Percentiles rank a stretch among this genome's conserved stretches.
Conservation (phyloP, 2,329 filamentous ascomycete species). For the Zalaria sp. region DNA sequence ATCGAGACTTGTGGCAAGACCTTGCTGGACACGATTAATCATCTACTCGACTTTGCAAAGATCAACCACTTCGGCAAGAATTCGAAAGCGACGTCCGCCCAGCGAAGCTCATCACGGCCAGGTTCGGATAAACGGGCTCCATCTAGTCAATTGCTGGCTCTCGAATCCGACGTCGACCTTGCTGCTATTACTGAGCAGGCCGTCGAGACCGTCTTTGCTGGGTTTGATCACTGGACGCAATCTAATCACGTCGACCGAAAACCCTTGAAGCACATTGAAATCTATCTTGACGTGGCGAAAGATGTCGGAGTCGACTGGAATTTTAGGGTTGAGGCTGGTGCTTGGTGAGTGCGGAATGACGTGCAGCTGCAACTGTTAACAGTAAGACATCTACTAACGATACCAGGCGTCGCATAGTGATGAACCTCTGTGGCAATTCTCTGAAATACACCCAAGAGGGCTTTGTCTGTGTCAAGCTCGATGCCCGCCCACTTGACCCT, state of each 20-base stretch:
- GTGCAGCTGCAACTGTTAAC: no score
- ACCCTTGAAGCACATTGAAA: no score
- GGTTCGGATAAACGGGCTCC: no score
- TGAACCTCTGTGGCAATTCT: slow-evolving; percentile 35
- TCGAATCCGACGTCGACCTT: slow-evolving; percentile 23
- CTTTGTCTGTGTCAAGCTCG: slow-evolving; percentile 20
- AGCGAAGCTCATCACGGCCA: no score
- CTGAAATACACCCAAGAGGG: slow-evolving; percentile 33
- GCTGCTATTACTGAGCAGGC: slow-evolving; percentile 38
- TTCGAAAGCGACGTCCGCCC: no score
- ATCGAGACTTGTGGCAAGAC: slow-evolving; percentile 37
- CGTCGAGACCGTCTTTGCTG: slow-evolving; percentile 31
- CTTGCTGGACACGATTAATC: slow-evolving; percentile 34
- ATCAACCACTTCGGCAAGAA: slow-evolving; percentile 21
- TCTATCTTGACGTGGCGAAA: slow-evolving; percentile 27
- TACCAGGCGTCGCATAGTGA: slow-evolving; percentile 21
- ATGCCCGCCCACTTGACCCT: slow-evolving; percentile 5
- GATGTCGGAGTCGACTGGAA: slow-evolving; percentile 25
- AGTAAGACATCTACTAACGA: no score
- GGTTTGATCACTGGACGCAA: slow-evolving; percentile 8
- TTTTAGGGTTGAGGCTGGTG: slow-evolving; percentile 29
- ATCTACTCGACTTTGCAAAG: slow-evolving; percentile 30
- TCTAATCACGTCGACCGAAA: slow-evolving; percentile 14
- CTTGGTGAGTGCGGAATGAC: slow-evolving; percentile 18
- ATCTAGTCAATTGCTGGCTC: slow-evolving; percentile 6